Percentiles rank a stretch among this genome's conserved stretches.
phyloP scores from a whole-genome alignment of 2,329 filamentous ascomycete genomes.

The Microcyclospora tardicrescens region DNA sequence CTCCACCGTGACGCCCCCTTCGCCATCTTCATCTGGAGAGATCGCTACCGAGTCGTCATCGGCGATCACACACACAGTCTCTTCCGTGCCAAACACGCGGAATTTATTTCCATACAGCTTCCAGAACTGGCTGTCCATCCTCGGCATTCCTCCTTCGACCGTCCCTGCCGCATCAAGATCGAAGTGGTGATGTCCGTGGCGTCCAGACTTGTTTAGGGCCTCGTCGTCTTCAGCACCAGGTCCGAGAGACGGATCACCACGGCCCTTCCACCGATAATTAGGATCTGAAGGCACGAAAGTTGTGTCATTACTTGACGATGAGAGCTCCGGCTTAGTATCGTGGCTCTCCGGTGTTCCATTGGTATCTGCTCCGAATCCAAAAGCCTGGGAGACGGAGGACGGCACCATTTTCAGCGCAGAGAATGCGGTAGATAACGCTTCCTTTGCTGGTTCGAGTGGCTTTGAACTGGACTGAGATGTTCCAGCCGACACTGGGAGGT shows the following conservation, averaged over 20 bases:
- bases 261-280: slow-evolving; percentile 17
- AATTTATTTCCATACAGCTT: slow-evolving; percentile 45
- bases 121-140: slow-evolving; percentile 43
- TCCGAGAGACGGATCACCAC: slow-evolving; percentile 16
- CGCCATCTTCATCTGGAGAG: neutral
- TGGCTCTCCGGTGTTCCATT: slow-evolving; percentile 2
- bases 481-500: slow-evolving; percentile 11
- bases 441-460: slow-evolving; percentile 1
- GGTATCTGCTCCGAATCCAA: neutral
- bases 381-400: neutral
- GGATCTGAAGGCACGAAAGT: slow-evolving; percentile 17
- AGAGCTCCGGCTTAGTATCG: neutral
- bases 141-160: slow-evolving; percentile 33
- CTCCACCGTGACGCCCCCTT: neutral
- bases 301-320: neutral
- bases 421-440: slow-evolving; percentile 6
- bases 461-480: neutral
- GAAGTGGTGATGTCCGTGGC: slow-evolving; percentile 1
- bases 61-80: slow-evolving; percentile 31
- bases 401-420: slow-evolving; percentile 5
- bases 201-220: slow-evolving; percentile 3
- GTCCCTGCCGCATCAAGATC: slow-evolving; percentile 18
- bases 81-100: slow-evolving; percentile 46
- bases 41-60: neutral
- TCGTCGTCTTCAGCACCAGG: slow-evolving; percentile 13